Evolutionary conservation across 768 basidiomycete genomes (phyloP).

Genomic region (Steccherinum ochraceum): DNA sequence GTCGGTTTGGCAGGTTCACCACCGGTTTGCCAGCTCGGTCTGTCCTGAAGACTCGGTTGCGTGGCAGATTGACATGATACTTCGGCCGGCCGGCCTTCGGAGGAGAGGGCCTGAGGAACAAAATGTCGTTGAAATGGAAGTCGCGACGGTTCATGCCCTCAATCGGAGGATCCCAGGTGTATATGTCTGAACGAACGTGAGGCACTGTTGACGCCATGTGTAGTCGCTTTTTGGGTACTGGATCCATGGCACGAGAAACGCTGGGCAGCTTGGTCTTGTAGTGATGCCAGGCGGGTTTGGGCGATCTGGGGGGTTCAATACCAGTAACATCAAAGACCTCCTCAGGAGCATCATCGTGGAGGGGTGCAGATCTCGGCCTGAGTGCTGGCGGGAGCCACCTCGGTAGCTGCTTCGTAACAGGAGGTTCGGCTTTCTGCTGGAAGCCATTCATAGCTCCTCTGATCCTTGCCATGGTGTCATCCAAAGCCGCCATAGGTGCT

Average conservation of each 20-base stretch:
- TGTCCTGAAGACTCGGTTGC: conserved; percentile 6
- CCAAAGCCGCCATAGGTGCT: conserved; percentile 63
- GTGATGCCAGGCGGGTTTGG: conserved; percentile 21
- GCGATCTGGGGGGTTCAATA: conserved; percentile 18
- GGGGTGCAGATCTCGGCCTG: conserved; percentile 5
- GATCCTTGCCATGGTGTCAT: conserved; percentile 82
- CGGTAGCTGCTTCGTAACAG: background rate
- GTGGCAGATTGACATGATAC: conserved; percentile 32
- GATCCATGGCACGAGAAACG: conserved; percentile 33
- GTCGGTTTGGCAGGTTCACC: conserved; percentile 33
- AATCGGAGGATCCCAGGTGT: conserved; percentile 68
- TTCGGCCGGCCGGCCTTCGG: conserved; percentile 21
- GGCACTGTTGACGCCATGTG: conserved; percentile 33
- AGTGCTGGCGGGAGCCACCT: conserved; percentile 26
- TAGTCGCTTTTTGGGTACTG: conserved; percentile 43
- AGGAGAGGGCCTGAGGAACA: conserved; percentile 39
- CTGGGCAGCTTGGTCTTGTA: conserved; percentile 31
- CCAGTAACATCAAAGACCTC: conserved; percentile 23
- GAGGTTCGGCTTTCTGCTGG: conserved; percentile 30
- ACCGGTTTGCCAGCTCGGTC: conserved; percentile 20
- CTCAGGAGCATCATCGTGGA: conserved; percentile 7
- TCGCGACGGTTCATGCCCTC: conserved; percentile 57
- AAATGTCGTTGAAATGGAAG: conserved; percentile 55
- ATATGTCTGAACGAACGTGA: conserved; percentile 52
- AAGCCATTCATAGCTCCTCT: conserved; percentile 72